Evolutionary conservation across 1,139 yeast species (phyloP).

Genomic region (Spencermartinsiella ligniputridi): DNA sequence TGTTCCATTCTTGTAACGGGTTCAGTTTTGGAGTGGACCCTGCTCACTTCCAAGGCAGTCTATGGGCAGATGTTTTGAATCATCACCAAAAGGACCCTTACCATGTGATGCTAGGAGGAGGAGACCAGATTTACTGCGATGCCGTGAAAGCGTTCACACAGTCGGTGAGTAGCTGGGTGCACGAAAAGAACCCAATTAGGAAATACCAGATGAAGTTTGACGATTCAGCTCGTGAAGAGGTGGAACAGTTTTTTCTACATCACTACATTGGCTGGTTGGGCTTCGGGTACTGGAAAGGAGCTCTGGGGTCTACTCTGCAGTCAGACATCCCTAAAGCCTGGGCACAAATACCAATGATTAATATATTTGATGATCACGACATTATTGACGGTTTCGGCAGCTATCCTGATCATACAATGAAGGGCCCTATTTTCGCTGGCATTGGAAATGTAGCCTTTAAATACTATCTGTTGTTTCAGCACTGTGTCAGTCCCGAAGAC

Average conservation of each 20-base stretch:
- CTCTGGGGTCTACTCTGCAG: constrained; percentile 60
- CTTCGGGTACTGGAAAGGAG: constrained; percentile 76
- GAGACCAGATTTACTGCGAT: constrained; percentile 92
- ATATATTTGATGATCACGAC: constrained; percentile 82
- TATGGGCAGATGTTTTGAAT: constrained; percentile 81
- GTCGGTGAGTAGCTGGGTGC: constrained; percentile 52
- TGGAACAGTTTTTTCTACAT: constrained; percentile 61
- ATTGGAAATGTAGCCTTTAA: constrained; percentile 77
- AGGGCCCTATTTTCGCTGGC: constrained; percentile 57
- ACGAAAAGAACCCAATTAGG: constrained; percentile 45
- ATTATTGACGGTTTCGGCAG: constrained; percentile 96
- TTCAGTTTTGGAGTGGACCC: constrained; percentile 75
- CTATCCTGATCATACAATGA: constrained; percentile 72
- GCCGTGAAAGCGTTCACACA: constrained; percentile 58
- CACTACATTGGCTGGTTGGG: constrained; percentile 90
- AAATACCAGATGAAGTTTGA: constrained; percentile 44
- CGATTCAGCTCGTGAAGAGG: constrained; percentile 47
- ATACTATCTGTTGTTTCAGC: constrained; percentile 89
- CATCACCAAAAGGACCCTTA: constrained; percentile 53
- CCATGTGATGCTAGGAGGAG: constrained; percentile 97
- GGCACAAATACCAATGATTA: constrained; percentile 78
- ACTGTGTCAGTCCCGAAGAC: constrained; percentile 57
- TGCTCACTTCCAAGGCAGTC: constrained; percentile 57
- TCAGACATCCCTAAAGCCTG: constrained; percentile 66
- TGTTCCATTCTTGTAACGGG: constrained; percentile 91